These are phyloP conservation scores for Plasmodium cynomolgi DNA, from an alignment of 169 alveolate species.

Conservation along the genomic window DNA sequence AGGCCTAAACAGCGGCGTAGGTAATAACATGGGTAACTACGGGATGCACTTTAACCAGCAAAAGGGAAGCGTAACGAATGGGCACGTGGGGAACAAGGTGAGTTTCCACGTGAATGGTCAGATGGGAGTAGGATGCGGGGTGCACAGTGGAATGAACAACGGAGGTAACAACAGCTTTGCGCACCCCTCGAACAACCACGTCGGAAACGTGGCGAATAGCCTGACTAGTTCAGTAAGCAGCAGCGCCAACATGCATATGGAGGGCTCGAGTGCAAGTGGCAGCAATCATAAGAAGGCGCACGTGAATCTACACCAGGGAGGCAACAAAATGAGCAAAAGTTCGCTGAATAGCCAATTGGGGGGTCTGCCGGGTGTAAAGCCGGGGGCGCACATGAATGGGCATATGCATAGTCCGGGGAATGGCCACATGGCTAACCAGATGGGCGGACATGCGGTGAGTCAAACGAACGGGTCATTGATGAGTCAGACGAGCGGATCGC, in stretches of 20 bases:
- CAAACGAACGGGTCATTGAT: not conserved
- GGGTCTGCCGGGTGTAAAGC: not conserved
- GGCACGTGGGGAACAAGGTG: not conserved
- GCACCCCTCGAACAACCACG: not conserved
- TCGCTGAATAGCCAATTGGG: not conserved
- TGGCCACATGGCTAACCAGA: not conserved
- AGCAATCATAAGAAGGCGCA: not conserved
- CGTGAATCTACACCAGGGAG: not conserved
- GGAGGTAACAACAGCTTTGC: not conserved
- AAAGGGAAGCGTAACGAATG: constrained; percentile 6
- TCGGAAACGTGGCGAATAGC: not conserved
- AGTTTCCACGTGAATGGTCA: not conserved
- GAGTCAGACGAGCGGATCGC: not conserved
- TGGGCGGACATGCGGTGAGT: not conserved
- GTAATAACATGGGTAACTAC: constrained; percentile 19
- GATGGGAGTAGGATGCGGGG: not conserved
- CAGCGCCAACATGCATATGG: constrained; percentile 2
- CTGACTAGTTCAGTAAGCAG: not conserved
- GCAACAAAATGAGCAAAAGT: not conserved
- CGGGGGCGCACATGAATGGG: not conserved
- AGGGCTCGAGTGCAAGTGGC: not conserved
- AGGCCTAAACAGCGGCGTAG: not conserved
- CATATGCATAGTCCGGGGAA: not conserved
- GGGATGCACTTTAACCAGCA: constrained; percentile 20
- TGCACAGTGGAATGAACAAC: not conserved